phyloP scores from a whole-genome alignment of 108 stramenopile genomes.

The Cyclotella sp. region DNA sequence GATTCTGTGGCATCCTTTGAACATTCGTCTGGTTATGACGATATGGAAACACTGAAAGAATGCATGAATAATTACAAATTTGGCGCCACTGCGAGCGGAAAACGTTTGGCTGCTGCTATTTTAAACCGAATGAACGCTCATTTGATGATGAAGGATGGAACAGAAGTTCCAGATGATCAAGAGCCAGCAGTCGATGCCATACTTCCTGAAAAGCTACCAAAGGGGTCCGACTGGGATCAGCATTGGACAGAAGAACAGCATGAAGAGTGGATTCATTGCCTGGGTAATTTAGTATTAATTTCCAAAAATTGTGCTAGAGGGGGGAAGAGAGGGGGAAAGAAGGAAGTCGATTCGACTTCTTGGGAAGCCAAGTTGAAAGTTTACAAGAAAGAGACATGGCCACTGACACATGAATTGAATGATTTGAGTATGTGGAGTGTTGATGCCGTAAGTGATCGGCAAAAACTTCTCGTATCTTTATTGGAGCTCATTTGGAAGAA shows the following conservation, averaged over 20 bases:
- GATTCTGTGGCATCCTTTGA: conserved; percentile 23
- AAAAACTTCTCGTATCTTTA: conserved; percentile 35
- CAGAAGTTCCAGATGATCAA: conserved; percentile 20
- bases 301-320: neutral
- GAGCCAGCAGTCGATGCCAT: conserved; percentile 36
- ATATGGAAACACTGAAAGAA: conserved; percentile 27
- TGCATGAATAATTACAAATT: conserved; percentile 44
- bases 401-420: conserved; percentile 39
- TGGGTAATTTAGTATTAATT: conserved; percentile 54
- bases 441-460: conserved; percentile 32
- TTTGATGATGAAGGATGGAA: conserved; percentile 45
- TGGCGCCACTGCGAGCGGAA: conserved; percentile 49
- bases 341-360: conserved; percentile 10
- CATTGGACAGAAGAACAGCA: conserved; percentile 45
- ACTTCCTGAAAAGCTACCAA: conserved; percentile 9
- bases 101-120: conserved; percentile 49
- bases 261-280: conserved; percentile 30
- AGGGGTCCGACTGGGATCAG: conserved; percentile 20
- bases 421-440: conserved; percentile 43
- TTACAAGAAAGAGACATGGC: conserved; percentile 52
- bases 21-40: neutral
- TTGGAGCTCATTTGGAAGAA: conserved; percentile 36
- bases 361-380: conserved; percentile 35
- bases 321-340: conserved; percentile 20
- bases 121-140: conserved; percentile 48